Evolutionary conservation across 2,329 filamentous ascomycete genomes (phyloP).

Genomic region (Xylaria sp.): DNA sequence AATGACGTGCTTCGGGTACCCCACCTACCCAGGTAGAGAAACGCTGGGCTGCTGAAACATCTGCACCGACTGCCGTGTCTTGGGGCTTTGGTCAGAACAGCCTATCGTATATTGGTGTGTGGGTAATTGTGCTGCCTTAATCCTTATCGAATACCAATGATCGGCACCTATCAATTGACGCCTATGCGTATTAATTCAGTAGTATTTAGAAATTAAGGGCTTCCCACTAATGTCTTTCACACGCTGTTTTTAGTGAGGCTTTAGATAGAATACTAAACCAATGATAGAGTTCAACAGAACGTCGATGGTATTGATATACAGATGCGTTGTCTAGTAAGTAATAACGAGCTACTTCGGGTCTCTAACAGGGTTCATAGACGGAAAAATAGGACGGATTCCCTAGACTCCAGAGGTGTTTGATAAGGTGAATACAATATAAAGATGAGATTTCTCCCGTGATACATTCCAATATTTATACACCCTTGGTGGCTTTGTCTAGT

Average conservation of each 20-base stretch:
- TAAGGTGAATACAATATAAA: neutral
- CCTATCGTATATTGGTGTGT: neutral
- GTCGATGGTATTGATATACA: neutral
- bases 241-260: neutral
- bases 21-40: constrained; percentile 16
- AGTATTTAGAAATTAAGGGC: neutral
- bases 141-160: neutral
- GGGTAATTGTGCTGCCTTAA: neutral
- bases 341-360: constrained; percentile 8
- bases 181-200: too few species aligned
- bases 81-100: neutral
- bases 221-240: neutral
- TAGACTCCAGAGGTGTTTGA: neutral
- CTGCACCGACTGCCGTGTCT: constrained; percentile 31
- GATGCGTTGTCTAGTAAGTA: constrained; percentile 4
- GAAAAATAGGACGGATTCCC: neutral
- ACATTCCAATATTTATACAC: constrained; percentile 14
- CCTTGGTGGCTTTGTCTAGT: constrained; percentile 23
- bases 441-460: constrained; percentile 8
- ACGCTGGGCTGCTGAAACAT: constrained; percentile 40
- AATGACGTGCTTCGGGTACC: constrained; percentile 47
- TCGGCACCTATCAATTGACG: neutral
- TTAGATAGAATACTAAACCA: neutral
- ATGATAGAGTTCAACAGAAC: neutral
- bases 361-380: neutral